Evolutionary conservation across 2,329 filamentous ascomycete genomes (phyloP), one percentile per base, ranked within the genome.

Genomic region (Xylariaceae sp.): DNA sequence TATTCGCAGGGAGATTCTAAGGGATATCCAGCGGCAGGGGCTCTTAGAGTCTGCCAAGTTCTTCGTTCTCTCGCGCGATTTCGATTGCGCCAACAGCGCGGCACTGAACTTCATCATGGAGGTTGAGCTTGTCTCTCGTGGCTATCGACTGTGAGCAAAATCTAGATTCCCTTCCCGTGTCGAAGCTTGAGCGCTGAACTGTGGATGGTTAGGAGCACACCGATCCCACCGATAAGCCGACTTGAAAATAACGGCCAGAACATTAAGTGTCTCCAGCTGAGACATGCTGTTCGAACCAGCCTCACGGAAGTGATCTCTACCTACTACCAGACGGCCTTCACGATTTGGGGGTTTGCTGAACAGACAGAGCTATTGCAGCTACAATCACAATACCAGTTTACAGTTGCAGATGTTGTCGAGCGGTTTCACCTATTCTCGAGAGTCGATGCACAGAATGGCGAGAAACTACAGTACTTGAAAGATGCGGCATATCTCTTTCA

Each of bases 181-280:
- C 5, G 9, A 31, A 23, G 34, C 11, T 17, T 17, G 30, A 3
- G 15, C 14, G 41, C 50, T 55, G 41, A 52, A 23, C 21, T 29
- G n/a, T 24, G 21, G 11, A 23, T 23, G 15, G 41, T 44, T 37
- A 94, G 87, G 65, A 94, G 87, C 69, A 83, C 81, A 12, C 90
- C 89, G 16, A 66, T 97, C 24, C 90, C 92, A 5, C 92, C 92
- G n/a, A 84, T 96, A 44, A 94, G 85, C 50, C 80, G 90, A 31
- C 71, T 98, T 21, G 92, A 98, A 59, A 88, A 94, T 51, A 81
- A 81, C 44, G 79, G 79, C 30, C 85, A 94, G 59, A 76, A 73
- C 6, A 76, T 88, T 51, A 82, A 88, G 55, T 98, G 92, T 57
- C 69, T 82, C 46, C 78, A 87, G 46, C 68, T 98, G 26, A 84